Evolutionary conservation across 768 basidiomycete genomes (phyloP), one percentile per base, ranked within the genome.

Genomic region (Lenzites betulinus): DNA sequence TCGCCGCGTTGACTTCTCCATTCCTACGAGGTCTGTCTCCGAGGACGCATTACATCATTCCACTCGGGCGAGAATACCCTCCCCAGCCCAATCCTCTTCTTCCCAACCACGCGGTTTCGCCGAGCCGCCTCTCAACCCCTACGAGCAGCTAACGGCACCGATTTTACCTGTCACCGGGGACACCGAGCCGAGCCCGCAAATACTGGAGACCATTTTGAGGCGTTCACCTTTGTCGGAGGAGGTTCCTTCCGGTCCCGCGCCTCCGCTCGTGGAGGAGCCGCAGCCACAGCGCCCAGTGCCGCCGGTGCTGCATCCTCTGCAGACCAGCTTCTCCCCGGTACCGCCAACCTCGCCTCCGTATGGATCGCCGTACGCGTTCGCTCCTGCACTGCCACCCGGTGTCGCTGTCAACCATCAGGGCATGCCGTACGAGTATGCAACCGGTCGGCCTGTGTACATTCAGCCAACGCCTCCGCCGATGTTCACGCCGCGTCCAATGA

Each of bases 361-460:
- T 62, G 79, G 81, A n/a, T 86, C 91, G 9, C 83, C 89, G 16
- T 93, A 89, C 55, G 76, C 76, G 2, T 90, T 83, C 70, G 77
- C 79, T 7, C 76, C 78, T 8, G 72, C 79, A 7, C 62, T 87
- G 20, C 83, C 91, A n/a, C 78, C 85, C 15, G 92, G 92, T 49
- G 80, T 92, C 51, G 90, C 81, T 15, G 74, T 92, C 69, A 86
- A 86, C 64, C 83, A 85, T 54, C 86, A 89, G 60, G 92, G 92
- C 33, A 80, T 91, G 76, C 79, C 90, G n/a, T 93, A 87, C 69
- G 92, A 93, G 72, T 70, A 92, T 52, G 85, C 90, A 15, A 92
- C 90, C 5, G 92, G 92, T 41, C 90, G 89, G 39, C 83, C 90
- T 12, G 86, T 93, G 35, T 88, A 88, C 66, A 78, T 93, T 28